Evolutionary conservation across 805 yeast genomes (phyloP).

Genomic region (Myxozyma neglecta): DNA sequence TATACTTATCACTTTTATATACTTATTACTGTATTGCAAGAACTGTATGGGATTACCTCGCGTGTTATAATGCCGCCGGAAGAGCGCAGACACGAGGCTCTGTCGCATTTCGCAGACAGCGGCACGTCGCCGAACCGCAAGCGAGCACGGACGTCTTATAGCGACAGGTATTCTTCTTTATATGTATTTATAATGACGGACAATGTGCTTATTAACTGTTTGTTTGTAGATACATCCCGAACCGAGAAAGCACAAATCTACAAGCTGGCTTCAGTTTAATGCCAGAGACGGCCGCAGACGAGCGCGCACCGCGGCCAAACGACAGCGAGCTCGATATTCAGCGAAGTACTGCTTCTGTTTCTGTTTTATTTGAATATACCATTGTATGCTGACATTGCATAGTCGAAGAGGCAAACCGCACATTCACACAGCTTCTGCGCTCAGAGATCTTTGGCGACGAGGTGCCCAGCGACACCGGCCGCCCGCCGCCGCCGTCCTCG

Average conservation of each 20-base stretch:
- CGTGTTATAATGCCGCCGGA: slow-evolving; percentile 3
- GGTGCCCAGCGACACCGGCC: slow-evolving; percentile 45
- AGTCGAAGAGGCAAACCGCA: slow-evolving; percentile 80
- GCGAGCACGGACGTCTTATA: slow-evolving; percentile 16
- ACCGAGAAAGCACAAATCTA: slow-evolving; percentile 78
- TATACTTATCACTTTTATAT: too few relatives aligned
- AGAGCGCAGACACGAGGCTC: slow-evolving; percentile 5
- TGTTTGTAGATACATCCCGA: slow-evolving; percentile 68
- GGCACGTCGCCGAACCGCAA: slow-evolving; percentile 21
- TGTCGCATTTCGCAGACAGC: not conserved
- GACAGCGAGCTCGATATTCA: slow-evolving; percentile 62
- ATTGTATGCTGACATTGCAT: not conserved
- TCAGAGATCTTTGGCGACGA: slow-evolving; percentile 91
- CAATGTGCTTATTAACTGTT: not conserved
- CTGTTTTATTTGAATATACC: not conserved
- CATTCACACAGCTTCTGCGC: slow-evolving; percentile 80
- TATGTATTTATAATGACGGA: not conserved
- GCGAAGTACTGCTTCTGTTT: slow-evolving; percentile 38
- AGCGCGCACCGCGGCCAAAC: slow-evolving; percentile 21
- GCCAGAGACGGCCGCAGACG: slow-evolving; percentile 40
- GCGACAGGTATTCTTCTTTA: slow-evolving; percentile 14
- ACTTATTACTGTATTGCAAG: too few relatives aligned
- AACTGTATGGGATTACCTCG: not conserved
- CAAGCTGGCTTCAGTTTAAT: slow-evolving; percentile 77
- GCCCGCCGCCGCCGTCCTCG: slow-evolving; percentile 37